Percentiles rank a stretch among this genome's conserved stretches.
phyloP scores from a whole-genome alignment of 106 monocot genomes.

The Dendrobium catenatum region DNA sequence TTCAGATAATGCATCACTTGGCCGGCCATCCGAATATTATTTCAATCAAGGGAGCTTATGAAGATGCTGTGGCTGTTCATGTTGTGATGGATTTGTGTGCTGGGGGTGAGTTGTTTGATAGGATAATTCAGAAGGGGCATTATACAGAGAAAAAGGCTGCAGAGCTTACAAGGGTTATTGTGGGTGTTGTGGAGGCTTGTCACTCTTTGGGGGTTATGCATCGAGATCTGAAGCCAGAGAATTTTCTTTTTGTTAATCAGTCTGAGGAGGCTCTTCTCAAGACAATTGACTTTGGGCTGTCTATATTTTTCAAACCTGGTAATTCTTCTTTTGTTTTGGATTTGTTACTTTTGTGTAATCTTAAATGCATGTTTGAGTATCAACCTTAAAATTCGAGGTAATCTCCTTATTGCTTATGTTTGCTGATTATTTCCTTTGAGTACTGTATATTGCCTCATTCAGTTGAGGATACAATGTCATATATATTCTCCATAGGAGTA shows the following conservation, averaged over 20 bases:
- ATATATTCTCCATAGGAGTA: neutral
- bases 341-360: neutral
- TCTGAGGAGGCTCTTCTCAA: slow-evolving; percentile 28
- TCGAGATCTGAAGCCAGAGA: slow-evolving; percentile 33
- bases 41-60: slow-evolving; percentile 29
- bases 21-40: slow-evolving; percentile 27
- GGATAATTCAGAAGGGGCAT: slow-evolving; percentile 33
- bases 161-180: slow-evolving; percentile 32
- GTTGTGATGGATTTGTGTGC: slow-evolving; percentile 33
- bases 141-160: slow-evolving; percentile 33
- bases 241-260: slow-evolving; percentile 28
- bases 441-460: neutral
- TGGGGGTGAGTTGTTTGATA: slow-evolving; percentile 36
- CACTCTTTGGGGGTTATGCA: slow-evolving; percentile 34
- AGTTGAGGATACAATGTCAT: neutral
- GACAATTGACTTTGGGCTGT: slow-evolving; percentile 35
- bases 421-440: neutral
- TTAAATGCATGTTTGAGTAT: neutral
- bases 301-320: slow-evolving; percentile 32
- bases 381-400: neutral
- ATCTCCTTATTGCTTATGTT: neutral
- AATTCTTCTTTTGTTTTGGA: neutral
- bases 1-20: slow-evolving; percentile 40
- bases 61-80: slow-evolving; percentile 34
- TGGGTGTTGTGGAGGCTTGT: slow-evolving; percentile 28